Conservation (phyloP, 768 basidiomycete genomes). For the Exidia glandulosa region DNA sequence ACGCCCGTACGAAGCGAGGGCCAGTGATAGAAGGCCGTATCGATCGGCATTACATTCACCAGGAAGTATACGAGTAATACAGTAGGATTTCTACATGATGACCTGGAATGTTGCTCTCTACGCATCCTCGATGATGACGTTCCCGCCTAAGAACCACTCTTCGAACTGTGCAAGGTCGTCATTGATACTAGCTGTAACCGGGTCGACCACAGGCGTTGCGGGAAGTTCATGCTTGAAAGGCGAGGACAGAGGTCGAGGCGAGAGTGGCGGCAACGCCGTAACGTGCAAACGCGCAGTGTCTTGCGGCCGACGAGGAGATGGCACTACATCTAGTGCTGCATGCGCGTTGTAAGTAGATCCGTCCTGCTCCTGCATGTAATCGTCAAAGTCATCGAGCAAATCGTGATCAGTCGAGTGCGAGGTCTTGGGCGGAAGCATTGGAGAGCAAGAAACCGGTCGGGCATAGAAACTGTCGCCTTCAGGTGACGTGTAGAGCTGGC, state of each 20-base stretch:
- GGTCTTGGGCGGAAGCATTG: no score
- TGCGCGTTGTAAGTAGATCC: background rate
- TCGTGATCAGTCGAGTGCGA: no score
- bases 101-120: background rate
- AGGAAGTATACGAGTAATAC: no score
- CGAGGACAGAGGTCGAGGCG: no score
- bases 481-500: no score
- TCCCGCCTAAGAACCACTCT: slow-evolving; percentile 55
- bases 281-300: background rate
- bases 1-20: background rate
- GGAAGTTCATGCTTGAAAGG: no score
- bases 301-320: slow-evolving; percentile 16
- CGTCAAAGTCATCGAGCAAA: slow-evolving; percentile 12
- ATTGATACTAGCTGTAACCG: background rate
- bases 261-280: background rate
- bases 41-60: background rate
- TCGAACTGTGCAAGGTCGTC: slow-evolving; percentile 47
- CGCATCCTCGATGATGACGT: slow-evolving; percentile 36
- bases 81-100: slow-evolving; percentile 5
- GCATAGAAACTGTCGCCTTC: no score
- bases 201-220: background rate
- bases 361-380: slow-evolving; percentile 20
- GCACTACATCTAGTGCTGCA: slow-evolving; percentile 5
- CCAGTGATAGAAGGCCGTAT: background rate
- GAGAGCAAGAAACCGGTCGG: no score